Base-by-base conservation (phyloP, 768 basidiomycete genomes). In the Tricholoma furcatifolium region DNA sequence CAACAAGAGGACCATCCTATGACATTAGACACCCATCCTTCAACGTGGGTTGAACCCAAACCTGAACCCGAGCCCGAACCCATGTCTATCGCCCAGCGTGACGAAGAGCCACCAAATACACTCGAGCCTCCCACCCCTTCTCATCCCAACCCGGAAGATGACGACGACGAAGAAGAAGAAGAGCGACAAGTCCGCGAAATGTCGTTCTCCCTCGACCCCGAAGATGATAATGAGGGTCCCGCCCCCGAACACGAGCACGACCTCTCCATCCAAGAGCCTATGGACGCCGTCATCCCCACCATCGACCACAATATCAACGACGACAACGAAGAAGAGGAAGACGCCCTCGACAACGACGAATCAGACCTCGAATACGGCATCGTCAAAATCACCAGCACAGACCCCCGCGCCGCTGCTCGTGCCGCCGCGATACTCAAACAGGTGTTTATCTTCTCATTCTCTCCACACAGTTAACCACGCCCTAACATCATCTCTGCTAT, bases 381-480 rank as follows among this genome's bases (percentile, higher is more conserved):
- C 5, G 83, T 97, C 57, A 87, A 90, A 71, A 89, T 96, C 55
- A 85, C 85, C 2, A 92, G 90, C 53, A 81, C 83, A 18, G 90
- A 96, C 67, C 90, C 94, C 2, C 77, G 79, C 53, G 91, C 91
- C 15, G 94, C 94, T 42, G 94, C 93, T 2, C 74, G 91, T 43
- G 94, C 93, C n/a, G 93, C 91, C 31, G 94, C 94, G 0, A 94
- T 97, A 53, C 74, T 97, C 60, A 93, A 89, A 68, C 80, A 91
- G 77, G 92, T 91, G 44, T 67, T 41, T 48, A 5, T 47, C 36
- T 34, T 53, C 18, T 40, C 50, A 36, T 41, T 18, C 46, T 43
- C n/a, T 50, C 18, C 30, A 48, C 40, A 47, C 20, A 43, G 7
- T 36, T 17, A 35, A 5, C 27, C 21, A 17, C 5, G 35, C 18